A percentile compares a stretch with the other conserved stretches of the same genome.
phyloP scores from a whole-genome alignment of 257 asterid species.

The Misopates orontium region DNA sequence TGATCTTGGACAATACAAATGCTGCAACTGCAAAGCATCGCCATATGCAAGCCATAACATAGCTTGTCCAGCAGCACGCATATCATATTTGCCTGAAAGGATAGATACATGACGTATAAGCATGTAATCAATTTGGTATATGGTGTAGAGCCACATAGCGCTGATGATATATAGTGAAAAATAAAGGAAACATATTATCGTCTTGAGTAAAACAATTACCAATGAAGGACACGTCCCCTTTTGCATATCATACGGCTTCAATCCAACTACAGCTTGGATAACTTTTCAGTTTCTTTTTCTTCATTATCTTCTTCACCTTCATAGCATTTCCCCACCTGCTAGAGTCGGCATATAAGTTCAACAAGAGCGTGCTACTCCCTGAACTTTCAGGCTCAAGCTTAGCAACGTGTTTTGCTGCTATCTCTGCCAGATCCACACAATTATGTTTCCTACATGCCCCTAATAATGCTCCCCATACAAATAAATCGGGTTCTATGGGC shows the following conservation, averaged over 20 bases:
- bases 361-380: slow-evolving; percentile 50
- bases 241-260: slow-evolving; percentile 36
- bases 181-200: background rate
- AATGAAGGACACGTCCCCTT: too few species aligned
- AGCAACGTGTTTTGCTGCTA: slow-evolving; percentile 52
- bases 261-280: slow-evolving; percentile 65
- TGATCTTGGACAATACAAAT: too few species aligned
- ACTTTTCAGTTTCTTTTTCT: slow-evolving; percentile 49
- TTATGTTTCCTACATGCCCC: slow-evolving; percentile 70
- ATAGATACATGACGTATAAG: background rate
- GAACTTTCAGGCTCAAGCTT: slow-evolving; percentile 66
- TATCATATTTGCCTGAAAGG: too few species aligned
- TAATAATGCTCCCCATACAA: slow-evolving; percentile 76
- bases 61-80: too few species aligned
- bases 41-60: too few species aligned
- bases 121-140: background rate
- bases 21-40: too few species aligned
- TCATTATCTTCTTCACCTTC: slow-evolving; percentile 50
- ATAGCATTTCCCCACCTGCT: slow-evolving; percentile 53
- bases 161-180: background rate
- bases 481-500: slow-evolving; percentile 55
- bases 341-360: slow-evolving; percentile 47
- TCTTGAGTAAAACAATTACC: background rate
- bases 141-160: background rate
- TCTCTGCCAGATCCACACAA: slow-evolving; percentile 51